phyloP scores from a whole-genome alignment of 352 stramenopile species.

The Globisporangium spiculum region DNA sequence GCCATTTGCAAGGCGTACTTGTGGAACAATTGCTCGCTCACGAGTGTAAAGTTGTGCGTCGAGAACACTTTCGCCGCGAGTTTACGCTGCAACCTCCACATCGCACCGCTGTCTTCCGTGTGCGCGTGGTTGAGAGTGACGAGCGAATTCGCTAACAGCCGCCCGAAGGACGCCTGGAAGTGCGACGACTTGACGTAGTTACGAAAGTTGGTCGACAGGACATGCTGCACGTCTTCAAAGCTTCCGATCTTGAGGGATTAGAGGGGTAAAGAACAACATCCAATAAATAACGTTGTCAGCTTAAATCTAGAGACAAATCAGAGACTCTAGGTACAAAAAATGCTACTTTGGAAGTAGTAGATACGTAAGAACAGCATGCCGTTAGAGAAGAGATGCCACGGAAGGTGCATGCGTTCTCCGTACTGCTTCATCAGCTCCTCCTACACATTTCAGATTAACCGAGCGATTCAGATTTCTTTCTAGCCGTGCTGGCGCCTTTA shows the following conservation, averaged over 20 bases:
- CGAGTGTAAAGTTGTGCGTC: neutral
- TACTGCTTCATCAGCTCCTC: slow-evolving; percentile 39
- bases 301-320: too few species aligned
- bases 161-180: slow-evolving; percentile 54
- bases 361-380: slow-evolving; percentile 43
- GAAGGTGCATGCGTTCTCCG: slow-evolving; percentile 56
- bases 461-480: neutral
- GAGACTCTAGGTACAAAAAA: too few species aligned
- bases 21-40: neutral
- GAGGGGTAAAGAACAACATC: neutral
- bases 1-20: neutral
- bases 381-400: slow-evolving; percentile 64
- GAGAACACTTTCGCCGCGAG: neutral
- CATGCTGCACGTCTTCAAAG: slow-evolving; percentile 59
- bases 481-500: too few species aligned
- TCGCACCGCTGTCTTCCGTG: neutral
- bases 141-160: slow-evolving; percentile 65
- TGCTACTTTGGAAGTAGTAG: too few species aligned
- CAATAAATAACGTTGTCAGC: too few species aligned
- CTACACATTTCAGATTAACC: slow-evolving; percentile 2
- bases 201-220: slow-evolving; percentile 53
- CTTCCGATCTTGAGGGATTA: slow-evolving; percentile 30
- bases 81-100: neutral
- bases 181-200: slow-evolving; percentile 70
- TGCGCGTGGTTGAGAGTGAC: slow-evolving; percentile 56